phyloP scores from a whole-genome alignment of 1,284 basidiomycete genomes.

The Tilletiopsis washingtonensis region DNA sequence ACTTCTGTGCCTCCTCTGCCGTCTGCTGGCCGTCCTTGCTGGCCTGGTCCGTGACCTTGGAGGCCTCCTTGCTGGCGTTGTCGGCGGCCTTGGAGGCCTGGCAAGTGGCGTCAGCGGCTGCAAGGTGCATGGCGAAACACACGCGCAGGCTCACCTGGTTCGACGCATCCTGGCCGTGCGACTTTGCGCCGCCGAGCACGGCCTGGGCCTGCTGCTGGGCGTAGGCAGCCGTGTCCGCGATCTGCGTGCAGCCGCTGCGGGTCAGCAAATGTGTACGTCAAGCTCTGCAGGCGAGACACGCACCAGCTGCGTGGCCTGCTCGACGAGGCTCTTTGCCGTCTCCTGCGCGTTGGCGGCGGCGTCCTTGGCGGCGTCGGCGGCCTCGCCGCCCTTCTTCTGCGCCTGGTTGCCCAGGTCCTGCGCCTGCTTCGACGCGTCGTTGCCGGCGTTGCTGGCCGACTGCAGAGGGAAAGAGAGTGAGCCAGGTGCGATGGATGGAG shows the following conservation, averaged over 20 bases:
- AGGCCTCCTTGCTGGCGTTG: conserved; percentile 6
- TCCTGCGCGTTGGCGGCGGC: too few species aligned
- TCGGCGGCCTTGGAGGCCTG: conserved; percentile 3
- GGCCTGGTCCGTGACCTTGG: conserved; percentile 3
- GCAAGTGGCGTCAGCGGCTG: neutral
- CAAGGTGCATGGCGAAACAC: neutral
- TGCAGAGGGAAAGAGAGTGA: too few species aligned
- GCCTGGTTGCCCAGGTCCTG: too few species aligned
- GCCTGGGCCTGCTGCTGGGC: neutral
- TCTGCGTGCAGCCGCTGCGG: too few species aligned
- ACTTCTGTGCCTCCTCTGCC: conserved; percentile 6
- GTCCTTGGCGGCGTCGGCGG: too few species aligned
- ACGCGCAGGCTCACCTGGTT: neutral
- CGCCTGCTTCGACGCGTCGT: conserved; percentile 18
- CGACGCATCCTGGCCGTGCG: conserved; percentile 1
- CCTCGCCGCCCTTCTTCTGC: too few species aligned
- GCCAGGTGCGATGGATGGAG: too few species aligned
- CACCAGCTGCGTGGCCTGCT: neutral
- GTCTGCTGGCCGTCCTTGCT: conserved; percentile 5
- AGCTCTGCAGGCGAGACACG: too few species aligned
- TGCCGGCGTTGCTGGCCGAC: too few species aligned
- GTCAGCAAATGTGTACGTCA: too few species aligned
- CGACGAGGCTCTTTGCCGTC: neutral
- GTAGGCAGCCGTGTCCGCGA: neutral
- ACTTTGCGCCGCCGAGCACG: conserved; percentile 1